Percentiles rank a stretch among this genome's conserved stretches.
phyloP scores from a whole-genome alignment of 495 filamentous ascomycete species.

The Coniosporium apollinis region DNA sequence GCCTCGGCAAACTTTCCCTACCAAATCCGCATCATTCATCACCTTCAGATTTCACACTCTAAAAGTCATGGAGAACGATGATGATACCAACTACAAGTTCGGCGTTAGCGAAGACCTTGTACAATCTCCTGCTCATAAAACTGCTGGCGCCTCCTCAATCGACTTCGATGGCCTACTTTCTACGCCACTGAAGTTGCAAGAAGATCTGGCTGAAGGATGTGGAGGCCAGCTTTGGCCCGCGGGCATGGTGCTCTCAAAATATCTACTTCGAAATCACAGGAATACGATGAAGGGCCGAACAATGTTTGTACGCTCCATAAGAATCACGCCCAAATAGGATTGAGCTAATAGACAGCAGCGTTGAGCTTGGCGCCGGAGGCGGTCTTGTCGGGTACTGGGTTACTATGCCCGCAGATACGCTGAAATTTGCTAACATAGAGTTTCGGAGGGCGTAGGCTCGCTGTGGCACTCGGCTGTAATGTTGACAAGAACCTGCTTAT shows the following conservation, averaged over 20 bases:
- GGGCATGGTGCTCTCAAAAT: constrained; percentile 70
- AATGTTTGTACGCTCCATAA: constrained; percentile 44
- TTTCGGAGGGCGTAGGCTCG: constrained; percentile 41
- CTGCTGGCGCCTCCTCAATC: constrained; percentile 43
- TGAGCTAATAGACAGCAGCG: no score
- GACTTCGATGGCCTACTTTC: constrained; percentile 60
- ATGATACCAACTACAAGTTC: constrained; percentile 10
- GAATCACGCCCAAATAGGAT: no score
- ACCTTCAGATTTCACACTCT: not conserved
- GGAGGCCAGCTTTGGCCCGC: constrained; percentile 91
- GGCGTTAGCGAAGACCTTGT: constrained; percentile 51
- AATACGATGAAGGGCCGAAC: constrained; percentile 41
- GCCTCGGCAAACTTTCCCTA: no score
- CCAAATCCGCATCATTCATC: no score
- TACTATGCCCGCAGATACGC: no score
- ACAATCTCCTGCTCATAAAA: constrained; percentile 43
- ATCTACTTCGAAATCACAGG: constrained; percentile 55
- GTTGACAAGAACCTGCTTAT: constrained; percentile 42
- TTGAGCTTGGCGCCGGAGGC: constrained; percentile 85
- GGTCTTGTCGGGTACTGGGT: constrained; percentile 68
- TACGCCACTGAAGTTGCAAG: constrained; percentile 54
- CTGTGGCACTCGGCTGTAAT: constrained; percentile 41
- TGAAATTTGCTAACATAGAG: no score
- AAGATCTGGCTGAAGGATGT: constrained; percentile 74
- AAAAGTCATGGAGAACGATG: not conserved